Conservation (phyloP, 2,329 filamentous ascomycete species). For the Penicillium sp. region DNA sequence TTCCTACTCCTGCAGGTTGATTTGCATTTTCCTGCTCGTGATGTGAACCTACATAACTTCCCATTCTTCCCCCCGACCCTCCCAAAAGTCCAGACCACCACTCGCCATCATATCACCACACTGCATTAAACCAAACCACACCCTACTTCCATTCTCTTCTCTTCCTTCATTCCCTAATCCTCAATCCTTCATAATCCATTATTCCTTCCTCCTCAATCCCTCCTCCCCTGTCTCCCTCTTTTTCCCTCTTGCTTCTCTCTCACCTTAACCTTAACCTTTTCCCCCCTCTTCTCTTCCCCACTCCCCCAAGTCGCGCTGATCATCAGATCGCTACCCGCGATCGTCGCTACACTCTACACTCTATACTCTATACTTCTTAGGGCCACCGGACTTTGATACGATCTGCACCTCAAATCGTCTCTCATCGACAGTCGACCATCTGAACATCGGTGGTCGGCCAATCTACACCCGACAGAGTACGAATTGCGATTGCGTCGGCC, state of each 20-base stretch:
- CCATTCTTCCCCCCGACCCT: not conserved
- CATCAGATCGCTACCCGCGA: slow-evolving; percentile 1
- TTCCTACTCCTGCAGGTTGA: slow-evolving; percentile 13
- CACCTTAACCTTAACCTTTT: not conserved
- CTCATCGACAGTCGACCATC: not conserved
- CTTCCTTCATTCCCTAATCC: slow-evolving; percentile 1
- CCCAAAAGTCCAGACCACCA: not conserved
- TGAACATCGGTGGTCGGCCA: not conserved
- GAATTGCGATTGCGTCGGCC: slow-evolving; percentile 14
- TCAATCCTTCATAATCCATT: not conserved
- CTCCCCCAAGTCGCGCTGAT: slow-evolving; percentile 3
- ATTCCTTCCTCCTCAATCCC: not conserved
- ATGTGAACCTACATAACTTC: slow-evolving; percentile 22
- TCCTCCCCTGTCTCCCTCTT: not conserved
- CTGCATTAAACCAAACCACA: not conserved
- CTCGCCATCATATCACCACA: not conserved
- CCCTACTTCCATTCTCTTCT: slow-evolving; percentile 1
- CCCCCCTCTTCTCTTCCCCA: not conserved
- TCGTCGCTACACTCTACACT: not conserved
- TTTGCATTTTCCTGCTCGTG: slow-evolving; percentile 17
- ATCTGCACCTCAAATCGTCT: not conserved
- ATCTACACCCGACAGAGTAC: not conserved
- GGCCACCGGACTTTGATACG: not conserved
- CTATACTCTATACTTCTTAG: not conserved
- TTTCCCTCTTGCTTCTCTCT: not conserved